Base-by-base conservation (phyloP, 805 yeast genomes). In the Metschnikowia chrysomelidarum region DNA sequence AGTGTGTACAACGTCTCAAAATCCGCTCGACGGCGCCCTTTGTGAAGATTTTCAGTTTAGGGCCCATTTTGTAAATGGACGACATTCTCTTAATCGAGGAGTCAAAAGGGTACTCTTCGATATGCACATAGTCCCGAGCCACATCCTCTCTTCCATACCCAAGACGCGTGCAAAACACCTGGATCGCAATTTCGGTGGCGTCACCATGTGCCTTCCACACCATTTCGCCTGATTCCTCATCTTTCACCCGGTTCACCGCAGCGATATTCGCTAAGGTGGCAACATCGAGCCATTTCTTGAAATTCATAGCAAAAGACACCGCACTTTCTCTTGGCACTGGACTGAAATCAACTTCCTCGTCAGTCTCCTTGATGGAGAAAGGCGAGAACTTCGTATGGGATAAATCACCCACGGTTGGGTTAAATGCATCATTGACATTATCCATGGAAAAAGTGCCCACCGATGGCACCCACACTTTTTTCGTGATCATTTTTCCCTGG, bases 261-360 rank as follows among this genome's bases (percentile, higher is more conserved):
- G 95, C 89, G 51, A 86, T 78, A 49, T 87, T 87, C 22, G 94
- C 95, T 42, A 87, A 60, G 1, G 91, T 73, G 2, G 94, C 86
- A 28, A 82, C 65, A 17, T 60, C 51, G 36, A 82, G 56, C 83
- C 86, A 86, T 24, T 66, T 54, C 20, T 55, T 39, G 44, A 74
- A 73, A 8, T 54, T 44, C 28, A 51, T 45, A 19, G 51, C 50
- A 23, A 49, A 47, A 18, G 45, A 40, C 11, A 30, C 36, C n/a
- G 59, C 45, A 17, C 36, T 38, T 6, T 60, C 45, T 26, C 23
- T 41, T 12, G 44, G 41, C 22, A 36, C 39, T 17, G 40, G 55
- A 31, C 34, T 42, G 49, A 31, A 63, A 32, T 47, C 60, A 12
- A 61, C 55, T 53, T 51, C 67, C 41, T 64, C 69, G 32, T 64